Base-by-base conservation (phyloP, 495 filamentous ascomycete genomes). In the Penicillium ochrochloron region DNA sequence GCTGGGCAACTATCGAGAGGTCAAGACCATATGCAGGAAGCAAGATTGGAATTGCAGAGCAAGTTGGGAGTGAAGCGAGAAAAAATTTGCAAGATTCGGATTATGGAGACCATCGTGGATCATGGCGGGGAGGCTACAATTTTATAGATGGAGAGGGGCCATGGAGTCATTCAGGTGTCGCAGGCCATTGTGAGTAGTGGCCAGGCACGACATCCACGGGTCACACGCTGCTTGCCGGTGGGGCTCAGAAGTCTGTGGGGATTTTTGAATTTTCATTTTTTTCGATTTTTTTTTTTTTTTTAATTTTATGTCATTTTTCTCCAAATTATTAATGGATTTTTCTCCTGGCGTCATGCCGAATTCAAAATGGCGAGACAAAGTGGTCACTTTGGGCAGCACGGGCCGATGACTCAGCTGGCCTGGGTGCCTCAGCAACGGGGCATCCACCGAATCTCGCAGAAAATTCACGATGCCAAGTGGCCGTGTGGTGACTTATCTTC, bases 151-250 rank as follows among this genome's bases (percentile, higher is more conserved):
- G 51, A 25, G 54, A 62, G 54, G 54, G 55, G 67, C 37, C 31
- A 55, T 63, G 44, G 62, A 65, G 60, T 65, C 57, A 64, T 69
- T 51, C 31, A 23, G 31, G 53, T 19, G n/a, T 27, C 42, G 42
- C n/a, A 46, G 42, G 52, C 29, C 52, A 19, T 37, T 65, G 57
- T 53, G 52, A 44, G 56, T 29, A 25, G 4, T 59, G 42, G 59
- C 62, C 65, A 70, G 66, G 62, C 62, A 75, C 72, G 66, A 62
- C 65, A 64, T 67, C 72, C 68, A 71, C 52, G 67, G 67, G 68
- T 73, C 68, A 75, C 73, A 68, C 52, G 66, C 60, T 64, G 63
- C 17, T 58, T 60, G 59, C 54, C 44, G 42, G 61, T 61, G 62
- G 61, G 60, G 51, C 60, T 19, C 52, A 25, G 11, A 5, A 50